Conservation (phyloP, 768 basidiomycete species). For the Fibroporia radiculosa region DNA sequence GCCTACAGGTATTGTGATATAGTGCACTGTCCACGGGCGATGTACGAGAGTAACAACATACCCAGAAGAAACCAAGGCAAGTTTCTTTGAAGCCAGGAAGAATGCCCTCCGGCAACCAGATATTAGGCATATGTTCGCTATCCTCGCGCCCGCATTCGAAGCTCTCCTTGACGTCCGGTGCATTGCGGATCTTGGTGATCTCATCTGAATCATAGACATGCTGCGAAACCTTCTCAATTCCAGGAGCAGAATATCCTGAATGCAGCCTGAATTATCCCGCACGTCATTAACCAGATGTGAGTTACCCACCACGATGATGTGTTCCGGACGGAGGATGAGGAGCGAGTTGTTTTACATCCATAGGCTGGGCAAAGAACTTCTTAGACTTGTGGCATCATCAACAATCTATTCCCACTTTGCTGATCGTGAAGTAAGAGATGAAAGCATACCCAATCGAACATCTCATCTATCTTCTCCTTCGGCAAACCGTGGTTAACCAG, state of each 20-base stretch:
- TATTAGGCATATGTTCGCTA: conserved; percentile 40
- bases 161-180: conserved; percentile 41
- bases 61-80: conserved; percentile 43
- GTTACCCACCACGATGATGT: conserved; percentile 25
- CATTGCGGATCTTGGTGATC: conserved; percentile 22
- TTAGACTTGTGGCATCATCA: conserved; percentile 18
- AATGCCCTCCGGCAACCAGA: conserved; percentile 46
- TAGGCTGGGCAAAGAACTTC: conserved; percentile 23
- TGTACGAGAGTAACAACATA: conserved; percentile 3
- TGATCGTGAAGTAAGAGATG: background rate
- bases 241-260: conserved; percentile 25
- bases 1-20: conserved; percentile 19
- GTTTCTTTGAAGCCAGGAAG: conserved; percentile 48
- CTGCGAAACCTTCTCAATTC: conserved; percentile 24
- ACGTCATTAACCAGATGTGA: background rate
- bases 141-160: conserved; percentile 48
- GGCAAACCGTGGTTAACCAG: conserved; percentile 26
- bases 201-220: conserved; percentile 27
- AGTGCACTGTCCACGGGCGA: background rate
- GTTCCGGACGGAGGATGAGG: conserved; percentile 28
- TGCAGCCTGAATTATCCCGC: background rate
- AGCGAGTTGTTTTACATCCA: conserved; percentile 25
- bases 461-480: conserved; percentile 23
- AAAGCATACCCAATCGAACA: conserved; percentile 26
- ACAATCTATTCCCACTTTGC: background rate